A percentile compares a stretch with the other conserved stretches of the same genome.
Conservation (phyloP, 345 rosid genomes). For the Syzygium aromaticum region DNA sequence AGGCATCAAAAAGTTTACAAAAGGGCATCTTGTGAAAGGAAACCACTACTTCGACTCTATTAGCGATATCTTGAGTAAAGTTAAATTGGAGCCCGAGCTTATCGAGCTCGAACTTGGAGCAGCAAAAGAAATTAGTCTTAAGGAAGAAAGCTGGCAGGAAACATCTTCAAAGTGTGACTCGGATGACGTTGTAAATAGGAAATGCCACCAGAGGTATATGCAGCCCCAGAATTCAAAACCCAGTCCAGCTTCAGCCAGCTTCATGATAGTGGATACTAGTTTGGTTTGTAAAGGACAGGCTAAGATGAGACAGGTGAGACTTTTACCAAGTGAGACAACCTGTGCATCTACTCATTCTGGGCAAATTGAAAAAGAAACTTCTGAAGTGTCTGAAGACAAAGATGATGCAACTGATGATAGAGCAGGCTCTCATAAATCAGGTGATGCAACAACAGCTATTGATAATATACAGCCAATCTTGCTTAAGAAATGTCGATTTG, state of each 20-base stretch:
- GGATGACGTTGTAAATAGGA: constrained; percentile 11
- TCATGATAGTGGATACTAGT: constrained; percentile 46
- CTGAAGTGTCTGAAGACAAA: constrained; percentile 3
- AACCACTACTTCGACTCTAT: constrained; percentile 61
- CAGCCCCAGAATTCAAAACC: constrained; percentile 20
- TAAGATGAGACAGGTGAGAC: constrained; percentile 30
- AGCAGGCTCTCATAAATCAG: neutral
- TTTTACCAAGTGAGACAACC: constrained; percentile 21
- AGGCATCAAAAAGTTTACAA: constrained; percentile 60
- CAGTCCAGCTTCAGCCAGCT: constrained; percentile 7
- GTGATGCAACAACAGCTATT: neutral
- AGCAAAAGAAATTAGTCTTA: neutral
- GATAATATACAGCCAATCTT: neutral
- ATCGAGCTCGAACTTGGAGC: constrained; percentile 33
- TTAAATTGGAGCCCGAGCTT: constrained; percentile 41
- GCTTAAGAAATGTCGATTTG: neutral
- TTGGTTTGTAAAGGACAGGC: constrained; percentile 11
- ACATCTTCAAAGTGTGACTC: constrained; percentile 6
- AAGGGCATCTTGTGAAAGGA: constrained; percentile 53
- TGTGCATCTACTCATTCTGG: constrained; percentile 7
- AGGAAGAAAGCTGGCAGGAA: constrained; percentile 13
- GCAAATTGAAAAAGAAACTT: constrained; percentile 13
- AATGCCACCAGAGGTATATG: constrained; percentile 19
- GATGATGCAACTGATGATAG: neutral
- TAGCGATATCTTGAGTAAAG: constrained; percentile 46